phyloP scores from a whole-genome alignment of 306 rosid species.

The Datisca glomerata region DNA sequence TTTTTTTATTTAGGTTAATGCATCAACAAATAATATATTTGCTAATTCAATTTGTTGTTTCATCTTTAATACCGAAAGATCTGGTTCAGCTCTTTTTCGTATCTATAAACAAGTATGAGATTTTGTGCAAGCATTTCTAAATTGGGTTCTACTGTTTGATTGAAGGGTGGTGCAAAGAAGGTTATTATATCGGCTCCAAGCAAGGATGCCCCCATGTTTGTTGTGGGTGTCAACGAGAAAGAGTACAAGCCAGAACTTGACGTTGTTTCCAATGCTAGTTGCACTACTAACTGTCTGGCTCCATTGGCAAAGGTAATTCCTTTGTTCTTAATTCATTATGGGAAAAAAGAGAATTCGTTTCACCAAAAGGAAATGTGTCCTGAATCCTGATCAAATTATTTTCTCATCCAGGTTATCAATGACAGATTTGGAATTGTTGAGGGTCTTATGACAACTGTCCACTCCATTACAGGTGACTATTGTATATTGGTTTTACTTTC shows the following conservation, averaged over 20 bases:
- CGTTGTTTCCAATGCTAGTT: conserved; percentile 88
- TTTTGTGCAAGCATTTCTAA: no score
- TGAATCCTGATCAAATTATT: not conserved
- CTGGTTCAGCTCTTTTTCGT: no score
- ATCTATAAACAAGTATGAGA: no score
- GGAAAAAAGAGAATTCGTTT: not conserved
- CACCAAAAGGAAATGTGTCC: no score
- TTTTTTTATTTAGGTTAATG: no score
- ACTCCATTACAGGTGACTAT: conserved; percentile 60
- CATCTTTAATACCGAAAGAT: no score
- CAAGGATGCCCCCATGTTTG: conserved; percentile 93
- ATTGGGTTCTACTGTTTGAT: not conserved
- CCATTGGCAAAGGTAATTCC: conserved; percentile 14
- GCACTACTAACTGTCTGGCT: conserved; percentile 94
- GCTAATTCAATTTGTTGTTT: no score
- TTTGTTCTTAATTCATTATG: not conserved
- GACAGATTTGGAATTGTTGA: conserved; percentile 80
- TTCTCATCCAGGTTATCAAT: conserved; percentile 43
- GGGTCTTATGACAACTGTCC: conserved; percentile 92
- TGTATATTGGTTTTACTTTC: no score
- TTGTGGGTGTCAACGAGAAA: conserved; percentile 85
- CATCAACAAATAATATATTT: no score
- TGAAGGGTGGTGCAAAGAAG: conserved; percentile 60
- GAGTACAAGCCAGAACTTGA: conserved; percentile 56
- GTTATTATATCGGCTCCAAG: conserved; percentile 90